Percentiles rank a stretch among this genome's conserved stretches.
phyloP scores from a whole-genome alignment of 2,329 filamentous ascomycete species.

The Trichothecium sympodiale region DNA sequence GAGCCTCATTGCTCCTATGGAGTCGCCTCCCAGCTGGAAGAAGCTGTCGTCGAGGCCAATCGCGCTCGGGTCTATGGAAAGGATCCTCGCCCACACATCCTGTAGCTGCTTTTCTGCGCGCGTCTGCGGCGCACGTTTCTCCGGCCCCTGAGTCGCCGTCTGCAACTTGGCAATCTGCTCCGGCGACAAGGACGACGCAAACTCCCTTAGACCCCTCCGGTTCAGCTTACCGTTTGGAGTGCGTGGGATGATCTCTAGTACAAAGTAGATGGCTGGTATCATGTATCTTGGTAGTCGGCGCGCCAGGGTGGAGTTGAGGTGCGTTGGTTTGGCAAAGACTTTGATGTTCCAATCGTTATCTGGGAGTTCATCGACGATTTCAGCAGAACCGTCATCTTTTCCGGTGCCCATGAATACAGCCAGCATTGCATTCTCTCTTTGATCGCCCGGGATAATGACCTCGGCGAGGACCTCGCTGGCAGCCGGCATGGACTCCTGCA shows the following conservation, averaged over 20 bases:
- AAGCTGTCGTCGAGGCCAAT: slow-evolving; percentile 29
- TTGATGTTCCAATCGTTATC: background rate
- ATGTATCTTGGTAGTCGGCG: background rate
- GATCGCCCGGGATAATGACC: slow-evolving; percentile 5
- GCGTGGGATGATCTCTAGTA: background rate
- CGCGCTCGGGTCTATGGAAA: slow-evolving; percentile 4
- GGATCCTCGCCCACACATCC: slow-evolving; percentile 16
- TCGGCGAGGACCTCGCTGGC: slow-evolving; percentile 13
- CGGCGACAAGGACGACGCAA: background rate
- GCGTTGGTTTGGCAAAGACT: background rate
- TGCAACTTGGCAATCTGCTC: background rate
- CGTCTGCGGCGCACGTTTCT: background rate
- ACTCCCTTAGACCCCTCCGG: background rate
- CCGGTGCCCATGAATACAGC: too few species aligned
- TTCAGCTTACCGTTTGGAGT: background rate
- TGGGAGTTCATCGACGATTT: background rate
- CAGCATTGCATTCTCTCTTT: too few species aligned
- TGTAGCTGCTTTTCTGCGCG: slow-evolving; percentile 16
- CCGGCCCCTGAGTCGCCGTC: background rate
- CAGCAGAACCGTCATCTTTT: background rate
- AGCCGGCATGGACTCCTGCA: slow-evolving; percentile 3
- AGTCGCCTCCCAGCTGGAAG: slow-evolving; percentile 36
- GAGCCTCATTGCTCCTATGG: slow-evolving; percentile 29
- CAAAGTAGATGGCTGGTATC: background rate
- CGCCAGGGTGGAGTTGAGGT: background rate